Percentiles rank a stretch among this genome's conserved stretches.
phyloP scores from a whole-genome alignment of 2,329 filamentous ascomycete species.

The Penicillium sclerotigenum region DNA sequence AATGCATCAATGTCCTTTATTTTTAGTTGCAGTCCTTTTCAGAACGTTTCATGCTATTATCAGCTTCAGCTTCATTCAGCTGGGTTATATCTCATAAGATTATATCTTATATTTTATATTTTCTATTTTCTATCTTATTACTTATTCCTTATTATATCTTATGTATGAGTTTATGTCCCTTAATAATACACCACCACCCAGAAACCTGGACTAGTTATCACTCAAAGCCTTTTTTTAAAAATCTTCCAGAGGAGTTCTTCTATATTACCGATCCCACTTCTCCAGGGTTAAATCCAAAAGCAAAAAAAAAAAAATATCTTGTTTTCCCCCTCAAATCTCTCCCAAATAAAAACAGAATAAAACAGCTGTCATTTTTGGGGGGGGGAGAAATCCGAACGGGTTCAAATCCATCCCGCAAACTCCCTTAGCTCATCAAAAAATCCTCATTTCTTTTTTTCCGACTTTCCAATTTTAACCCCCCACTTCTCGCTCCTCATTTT shows the following conservation, averaged over 20 bases:
- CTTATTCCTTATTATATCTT: no score
- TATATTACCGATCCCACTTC: constrained; percentile 1
- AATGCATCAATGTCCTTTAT: neutral
- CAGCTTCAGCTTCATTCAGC: neutral
- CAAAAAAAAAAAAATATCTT: neutral
- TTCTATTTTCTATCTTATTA: no score
- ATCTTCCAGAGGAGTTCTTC: neutral
- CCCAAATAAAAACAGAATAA: neutral
- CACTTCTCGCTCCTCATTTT: constrained; percentile 1
- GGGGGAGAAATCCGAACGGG: constrained; percentile 15
- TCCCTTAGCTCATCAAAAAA: constrained; percentile 35
- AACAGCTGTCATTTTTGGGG: neutral
- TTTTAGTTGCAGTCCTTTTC: neutral
- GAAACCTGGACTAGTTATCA: neutral
- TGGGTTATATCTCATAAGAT: neutral
- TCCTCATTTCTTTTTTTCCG: constrained; percentile 17
- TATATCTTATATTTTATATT: neutral
- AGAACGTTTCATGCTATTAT: neutral
- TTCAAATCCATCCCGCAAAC: constrained; percentile 30
- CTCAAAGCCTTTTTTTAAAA: neutral
- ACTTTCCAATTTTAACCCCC: constrained; percentile 12
- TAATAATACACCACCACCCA: neutral
- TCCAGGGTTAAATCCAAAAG: neutral
- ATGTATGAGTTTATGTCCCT: neutral
- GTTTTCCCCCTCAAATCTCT: neutral